phyloP scores from a whole-genome alignment of 2,329 filamentous ascomycete species.

The Coniochaeta pulveracea region DNA sequence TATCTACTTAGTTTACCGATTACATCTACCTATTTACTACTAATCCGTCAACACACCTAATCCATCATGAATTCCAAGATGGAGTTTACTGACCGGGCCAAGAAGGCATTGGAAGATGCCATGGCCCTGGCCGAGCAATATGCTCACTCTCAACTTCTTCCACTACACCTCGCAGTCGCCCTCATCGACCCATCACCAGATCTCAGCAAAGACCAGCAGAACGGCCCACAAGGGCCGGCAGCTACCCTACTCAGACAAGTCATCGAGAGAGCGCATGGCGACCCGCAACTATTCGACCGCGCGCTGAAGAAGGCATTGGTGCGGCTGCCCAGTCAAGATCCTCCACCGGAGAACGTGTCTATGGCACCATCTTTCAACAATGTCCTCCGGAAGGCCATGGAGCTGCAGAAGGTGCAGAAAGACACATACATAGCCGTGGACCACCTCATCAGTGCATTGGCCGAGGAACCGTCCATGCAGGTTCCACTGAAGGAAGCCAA shows the following conservation, averaged over 20 bases:
- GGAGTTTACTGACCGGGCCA: conserved; percentile 89
- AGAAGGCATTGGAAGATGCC: conserved; percentile 81
- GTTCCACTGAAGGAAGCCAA: conserved; percentile 72
- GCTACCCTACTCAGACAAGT: conserved; percentile 89
- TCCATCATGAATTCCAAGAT: conserved; percentile 60
- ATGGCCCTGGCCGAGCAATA: conserved; percentile 84
- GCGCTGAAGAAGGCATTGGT: conserved; percentile 86
- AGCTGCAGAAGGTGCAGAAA: conserved; percentile 94
- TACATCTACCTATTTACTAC: conserved; percentile 6
- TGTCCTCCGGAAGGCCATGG: conserved; percentile 72
- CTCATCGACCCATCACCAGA: conserved; percentile 67
- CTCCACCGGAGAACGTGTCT: conserved; percentile 79
- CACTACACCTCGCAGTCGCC: conserved; percentile 78
- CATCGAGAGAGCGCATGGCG: conserved; percentile 85
- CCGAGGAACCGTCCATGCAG: conserved; percentile 69
- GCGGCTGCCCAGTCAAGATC: conserved; percentile 85
- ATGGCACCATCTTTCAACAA: conserved; percentile 74
- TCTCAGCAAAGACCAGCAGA: conserved; percentile 74
- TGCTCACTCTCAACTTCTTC: conserved; percentile 79
- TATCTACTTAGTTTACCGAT: conserved; percentile 5
- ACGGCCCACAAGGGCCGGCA: conserved; percentile 50
- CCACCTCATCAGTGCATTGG: conserved; percentile 77
- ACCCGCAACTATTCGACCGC: conserved; percentile 79
- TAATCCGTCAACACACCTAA: conserved; percentile 11
- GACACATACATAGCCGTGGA: conserved; percentile 91